Percentiles rank a stretch among this genome's conserved stretches.
phyloP scores from a whole-genome alignment of 2,329 filamentous ascomycete species.

The Verticillium zaregamsianum region DNA sequence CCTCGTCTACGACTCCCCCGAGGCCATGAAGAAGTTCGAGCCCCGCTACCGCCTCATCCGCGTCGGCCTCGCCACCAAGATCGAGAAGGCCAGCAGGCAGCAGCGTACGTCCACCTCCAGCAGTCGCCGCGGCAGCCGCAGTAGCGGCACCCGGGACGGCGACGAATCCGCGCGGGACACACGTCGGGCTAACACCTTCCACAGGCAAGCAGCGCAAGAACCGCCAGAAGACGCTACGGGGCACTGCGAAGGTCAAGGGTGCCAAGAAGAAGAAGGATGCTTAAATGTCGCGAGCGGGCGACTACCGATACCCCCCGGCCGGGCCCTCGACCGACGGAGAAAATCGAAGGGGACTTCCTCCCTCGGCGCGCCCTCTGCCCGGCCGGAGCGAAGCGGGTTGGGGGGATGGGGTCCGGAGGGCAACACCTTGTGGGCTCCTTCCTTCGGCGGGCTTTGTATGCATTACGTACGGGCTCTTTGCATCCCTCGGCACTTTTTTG shows the following conservation, averaged over 20 bases:
- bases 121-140: neutral
- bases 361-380: constrained; percentile 5
- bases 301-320: neutral
- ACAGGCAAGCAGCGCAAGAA: constrained; percentile 99
- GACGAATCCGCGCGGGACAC: neutral
- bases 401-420: neutral
- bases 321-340: neutral
- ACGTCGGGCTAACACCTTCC: constrained; percentile 18
- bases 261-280: constrained; percentile 86
- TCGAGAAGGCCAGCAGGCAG: constrained; percentile 96
- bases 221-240: constrained; percentile 96
- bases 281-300: neutral
- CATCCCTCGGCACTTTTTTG: constrained; percentile 10
- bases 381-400: constrained; percentile 1
- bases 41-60: constrained; percentile 95
- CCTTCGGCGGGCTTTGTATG: constrained; percentile 9
- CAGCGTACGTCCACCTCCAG: constrained; percentile 74
- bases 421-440: constrained; percentile 2
- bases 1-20: constrained; percentile 95
- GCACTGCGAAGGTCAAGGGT: constrained; percentile 98
- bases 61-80: constrained; percentile 87
- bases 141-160: neutral
- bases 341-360: neutral
- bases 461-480: constrained; percentile 10
- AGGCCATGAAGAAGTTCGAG: constrained; percentile 99